These are phyloP conservation scores for Peltaster fructicola DNA, from an alignment of 2,329 filamentous ascomycete genomes.

Conservation along the genomic window DNA sequence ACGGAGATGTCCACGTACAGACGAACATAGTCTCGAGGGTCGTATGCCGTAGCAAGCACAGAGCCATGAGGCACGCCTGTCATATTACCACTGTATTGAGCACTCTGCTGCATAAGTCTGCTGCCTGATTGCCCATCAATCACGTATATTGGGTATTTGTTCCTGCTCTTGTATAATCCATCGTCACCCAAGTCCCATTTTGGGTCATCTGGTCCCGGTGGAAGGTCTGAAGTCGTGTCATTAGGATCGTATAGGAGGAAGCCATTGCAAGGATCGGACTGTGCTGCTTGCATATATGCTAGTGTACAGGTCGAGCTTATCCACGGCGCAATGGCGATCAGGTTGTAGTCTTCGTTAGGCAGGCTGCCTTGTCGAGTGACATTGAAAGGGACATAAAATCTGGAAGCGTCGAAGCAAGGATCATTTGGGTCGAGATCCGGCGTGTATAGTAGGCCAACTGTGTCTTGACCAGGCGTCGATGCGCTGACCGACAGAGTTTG, in stretches of 20 bases:
- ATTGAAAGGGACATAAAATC: constrained; percentile 52
- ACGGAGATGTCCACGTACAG: constrained; percentile 34
- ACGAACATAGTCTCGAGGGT: constrained; percentile 28
- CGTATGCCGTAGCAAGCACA: constrained; percentile 21
- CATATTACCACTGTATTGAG: constrained; percentile 61
- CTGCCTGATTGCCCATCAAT: constrained; percentile 50
- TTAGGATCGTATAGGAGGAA: constrained; percentile 38
- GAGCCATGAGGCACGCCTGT: constrained; percentile 27
- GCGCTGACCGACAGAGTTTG: constrained; percentile 59
- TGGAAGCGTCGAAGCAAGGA: constrained; percentile 45
- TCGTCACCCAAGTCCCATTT: constrained; percentile 56
- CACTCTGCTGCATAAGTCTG: constrained; percentile 52
- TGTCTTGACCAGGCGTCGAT: constrained; percentile 40
- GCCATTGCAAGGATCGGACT: constrained; percentile 39
- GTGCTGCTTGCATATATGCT: constrained; percentile 47
- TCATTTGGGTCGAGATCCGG: constrained; percentile 45
- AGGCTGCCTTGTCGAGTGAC: constrained; percentile 58
- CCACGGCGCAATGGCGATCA: constrained; percentile 79
- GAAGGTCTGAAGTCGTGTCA: constrained; percentile 33
- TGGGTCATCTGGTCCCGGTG: constrained; percentile 45
- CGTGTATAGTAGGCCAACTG: constrained; percentile 71
- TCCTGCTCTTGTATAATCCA: constrained; percentile 52
- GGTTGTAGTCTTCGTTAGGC: constrained; percentile 44
- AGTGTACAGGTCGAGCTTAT: constrained; percentile 54
- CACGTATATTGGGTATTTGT: constrained; percentile 68